Percentiles rank a stretch among this genome's conserved stretches.
Conservation (phyloP, 2,329 filamentous ascomycete species). For the Torrubiellomyces zombiae region DNA sequence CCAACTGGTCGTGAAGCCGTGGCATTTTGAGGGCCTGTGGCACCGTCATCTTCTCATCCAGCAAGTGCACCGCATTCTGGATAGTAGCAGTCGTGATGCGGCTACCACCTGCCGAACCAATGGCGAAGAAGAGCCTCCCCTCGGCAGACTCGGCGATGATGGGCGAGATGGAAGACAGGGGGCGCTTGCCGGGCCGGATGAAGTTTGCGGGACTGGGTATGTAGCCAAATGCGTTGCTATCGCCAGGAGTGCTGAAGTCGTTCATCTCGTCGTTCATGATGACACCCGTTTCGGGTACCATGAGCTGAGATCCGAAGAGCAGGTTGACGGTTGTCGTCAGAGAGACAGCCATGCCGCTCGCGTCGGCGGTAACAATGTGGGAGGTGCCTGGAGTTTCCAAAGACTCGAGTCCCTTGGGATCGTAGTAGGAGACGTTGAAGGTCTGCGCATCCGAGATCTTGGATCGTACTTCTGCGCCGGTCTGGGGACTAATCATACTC, state of each 20-base stretch:
- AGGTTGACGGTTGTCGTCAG: slow-evolving; percentile 72
- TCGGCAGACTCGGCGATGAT: slow-evolving; percentile 59
- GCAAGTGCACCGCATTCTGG: slow-evolving; percentile 58
- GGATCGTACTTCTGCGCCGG: slow-evolving; percentile 33
- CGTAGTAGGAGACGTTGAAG: slow-evolving; percentile 22
- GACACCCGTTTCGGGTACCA: slow-evolving; percentile 68
- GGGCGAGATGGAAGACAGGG: slow-evolving; percentile 61
- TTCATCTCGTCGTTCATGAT: slow-evolving; percentile 50
- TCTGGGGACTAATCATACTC: slow-evolving; percentile 43
- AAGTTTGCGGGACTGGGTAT: slow-evolving; percentile 60
- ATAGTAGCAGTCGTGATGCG: slow-evolving; percentile 71
- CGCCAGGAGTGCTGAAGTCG: slow-evolving; percentile 64
- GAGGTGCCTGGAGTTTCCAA: slow-evolving; percentile 50
- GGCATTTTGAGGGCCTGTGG: slow-evolving; percentile 49
- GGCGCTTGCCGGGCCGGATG: slow-evolving; percentile 59
- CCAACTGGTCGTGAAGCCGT: slow-evolving; percentile 68
- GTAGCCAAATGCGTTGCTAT: slow-evolving; percentile 61
- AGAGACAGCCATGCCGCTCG: slow-evolving; percentile 53
- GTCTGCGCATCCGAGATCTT: slow-evolving; percentile 26
- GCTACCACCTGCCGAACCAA: slow-evolving; percentile 68
- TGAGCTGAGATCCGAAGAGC: slow-evolving; percentile 57
- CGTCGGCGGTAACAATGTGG: slow-evolving; percentile 52
- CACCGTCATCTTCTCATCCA: slow-evolving; percentile 49
- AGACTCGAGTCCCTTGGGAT: slow-evolving; percentile 28
- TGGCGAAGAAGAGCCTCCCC: slow-evolving; percentile 50